Evolutionary conservation across 2,329 filamentous ascomycete species (phyloP).

Genomic region (Coniella lustricola): DNA sequence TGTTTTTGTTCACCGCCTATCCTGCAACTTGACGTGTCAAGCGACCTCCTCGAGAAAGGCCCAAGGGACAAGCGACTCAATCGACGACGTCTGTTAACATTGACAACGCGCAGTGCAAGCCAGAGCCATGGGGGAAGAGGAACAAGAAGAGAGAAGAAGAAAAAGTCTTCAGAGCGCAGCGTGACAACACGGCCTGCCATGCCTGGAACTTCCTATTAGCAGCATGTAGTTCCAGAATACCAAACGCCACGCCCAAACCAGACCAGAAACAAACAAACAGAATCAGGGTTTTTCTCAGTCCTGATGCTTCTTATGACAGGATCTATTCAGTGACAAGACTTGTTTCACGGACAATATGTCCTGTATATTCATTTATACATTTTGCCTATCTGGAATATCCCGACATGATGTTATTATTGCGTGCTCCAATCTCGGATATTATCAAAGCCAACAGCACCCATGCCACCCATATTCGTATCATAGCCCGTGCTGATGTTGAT

Average conservation of each 20-base stretch:
- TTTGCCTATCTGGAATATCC: not conserved
- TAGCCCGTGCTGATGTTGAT: not conserved
- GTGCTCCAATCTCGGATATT: slow-evolving; percentile 3
- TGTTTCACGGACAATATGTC: not conserved
- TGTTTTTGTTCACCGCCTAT: too few relatives aligned
- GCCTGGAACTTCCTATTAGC: not conserved
- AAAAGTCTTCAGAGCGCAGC: not conserved
- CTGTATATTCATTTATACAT: not conserved
- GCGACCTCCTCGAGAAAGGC: not conserved
- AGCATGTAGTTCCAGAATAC: slow-evolving; percentile 2
- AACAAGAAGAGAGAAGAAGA: not conserved
- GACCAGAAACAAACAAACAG: too few relatives aligned
- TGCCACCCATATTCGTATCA: not conserved
- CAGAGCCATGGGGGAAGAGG: not conserved
- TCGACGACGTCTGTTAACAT: too few relatives aligned
- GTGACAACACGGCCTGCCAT: not conserved
- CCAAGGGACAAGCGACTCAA: too few relatives aligned
- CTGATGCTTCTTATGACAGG: too few relatives aligned
- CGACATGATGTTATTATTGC: not conserved
- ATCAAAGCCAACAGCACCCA: not conserved
- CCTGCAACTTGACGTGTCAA: slow-evolving; percentile 2
- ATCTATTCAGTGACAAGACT: not conserved
- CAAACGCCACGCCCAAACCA: slow-evolving; percentile 6
- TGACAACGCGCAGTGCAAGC: too few relatives aligned
- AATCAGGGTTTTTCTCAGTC: too few relatives aligned